Percentiles rank a stretch among this genome's conserved stretches.
Evolutionary conservation across 2,329 filamentous ascomycete species (phyloP).

Genomic region (Coniochaeta hoffmannii): DNA sequence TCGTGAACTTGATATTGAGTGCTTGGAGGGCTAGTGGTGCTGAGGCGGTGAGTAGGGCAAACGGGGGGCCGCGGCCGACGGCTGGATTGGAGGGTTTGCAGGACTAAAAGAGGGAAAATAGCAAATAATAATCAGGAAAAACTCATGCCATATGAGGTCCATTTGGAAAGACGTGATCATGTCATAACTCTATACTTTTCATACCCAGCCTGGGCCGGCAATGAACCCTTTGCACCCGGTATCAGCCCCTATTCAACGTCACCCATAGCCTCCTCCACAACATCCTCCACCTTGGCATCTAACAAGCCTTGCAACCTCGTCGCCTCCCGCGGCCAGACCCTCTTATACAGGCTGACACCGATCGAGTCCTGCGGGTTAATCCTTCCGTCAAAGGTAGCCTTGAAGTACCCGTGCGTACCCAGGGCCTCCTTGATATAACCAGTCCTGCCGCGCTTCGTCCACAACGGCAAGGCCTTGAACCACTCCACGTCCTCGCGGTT

Average conservation of each 20-base stretch:
- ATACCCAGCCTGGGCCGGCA: not conserved
- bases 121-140: too few species aligned
- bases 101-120: too few species aligned
- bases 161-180: not conserved
- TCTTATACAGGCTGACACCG: slow-evolving; percentile 82
- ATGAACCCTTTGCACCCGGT: slow-evolving; percentile 1
- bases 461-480: slow-evolving; percentile 95
- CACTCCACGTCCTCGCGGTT: slow-evolving; percentile 89
- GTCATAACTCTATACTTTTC: slow-evolving; percentile 8
- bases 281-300: slow-evolving; percentile 17
- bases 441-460: slow-evolving; percentile 81
- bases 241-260: slow-evolving; percentile 21
- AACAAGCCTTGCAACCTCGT: slow-evolving; percentile 36
- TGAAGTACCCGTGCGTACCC: slow-evolving; percentile 99
- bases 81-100: slow-evolving; percentile 37
- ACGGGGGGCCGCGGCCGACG: slow-evolving; percentile 52
- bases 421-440: slow-evolving; percentile 92
- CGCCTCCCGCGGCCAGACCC: slow-evolving; percentile 71
- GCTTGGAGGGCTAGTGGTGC: slow-evolving; percentile 91
- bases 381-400: slow-evolving; percentile 92
- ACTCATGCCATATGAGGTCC: too few species aligned
- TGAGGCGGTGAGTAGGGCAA: slow-evolving; percentile 45
- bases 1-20: slow-evolving; percentile 79
- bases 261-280: slow-evolving; percentile 30
- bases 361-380: slow-evolving; percentile 95